Percentiles rank a stretch among this genome's conserved stretches.
phyloP scores from a whole-genome alignment of 768 basidiomycete genomes.

The Boletus bicolor region DNA sequence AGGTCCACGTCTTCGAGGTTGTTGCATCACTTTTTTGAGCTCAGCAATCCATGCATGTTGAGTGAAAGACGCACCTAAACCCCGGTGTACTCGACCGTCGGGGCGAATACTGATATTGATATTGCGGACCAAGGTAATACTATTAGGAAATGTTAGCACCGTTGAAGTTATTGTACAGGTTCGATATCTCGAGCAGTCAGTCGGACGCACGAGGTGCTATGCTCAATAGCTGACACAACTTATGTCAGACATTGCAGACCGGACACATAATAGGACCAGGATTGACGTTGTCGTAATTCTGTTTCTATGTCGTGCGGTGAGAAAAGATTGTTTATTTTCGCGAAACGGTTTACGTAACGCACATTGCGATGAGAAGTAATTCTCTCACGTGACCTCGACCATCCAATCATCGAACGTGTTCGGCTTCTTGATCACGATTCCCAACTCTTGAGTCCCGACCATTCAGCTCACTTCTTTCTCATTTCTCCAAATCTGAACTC shows the following conservation, averaged over 20 bases:
- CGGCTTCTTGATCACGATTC: not conserved
- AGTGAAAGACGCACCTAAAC: not conserved
- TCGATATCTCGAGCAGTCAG: no score
- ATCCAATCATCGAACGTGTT: conserved; percentile 2
- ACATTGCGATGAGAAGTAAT: no score
- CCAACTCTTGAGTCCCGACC: not conserved
- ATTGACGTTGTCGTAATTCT: not conserved
- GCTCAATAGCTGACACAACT: not conserved
- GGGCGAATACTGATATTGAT: no score
- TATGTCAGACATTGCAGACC: not conserved
- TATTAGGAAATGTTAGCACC: not conserved
- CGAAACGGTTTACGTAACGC: no score
- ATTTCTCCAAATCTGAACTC: not conserved
- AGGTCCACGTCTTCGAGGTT: not conserved
- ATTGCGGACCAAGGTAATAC: no score
- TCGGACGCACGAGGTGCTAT: not conserved
- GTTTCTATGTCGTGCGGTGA: not conserved
- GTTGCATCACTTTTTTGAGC: not conserved
- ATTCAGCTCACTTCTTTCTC: not conserved
- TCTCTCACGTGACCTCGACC: not conserved
- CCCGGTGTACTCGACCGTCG: no score
- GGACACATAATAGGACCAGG: not conserved
- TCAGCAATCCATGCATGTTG: not conserved
- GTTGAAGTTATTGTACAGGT: not conserved
- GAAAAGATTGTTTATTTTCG: no score